Percentiles rank a stretch among this genome's conserved stretches.
These are phyloP conservation scores for Anthracocystis setariae DNA, from an alignment of 1,284 basidiomycete species.

Conservation along the genomic window DNA sequence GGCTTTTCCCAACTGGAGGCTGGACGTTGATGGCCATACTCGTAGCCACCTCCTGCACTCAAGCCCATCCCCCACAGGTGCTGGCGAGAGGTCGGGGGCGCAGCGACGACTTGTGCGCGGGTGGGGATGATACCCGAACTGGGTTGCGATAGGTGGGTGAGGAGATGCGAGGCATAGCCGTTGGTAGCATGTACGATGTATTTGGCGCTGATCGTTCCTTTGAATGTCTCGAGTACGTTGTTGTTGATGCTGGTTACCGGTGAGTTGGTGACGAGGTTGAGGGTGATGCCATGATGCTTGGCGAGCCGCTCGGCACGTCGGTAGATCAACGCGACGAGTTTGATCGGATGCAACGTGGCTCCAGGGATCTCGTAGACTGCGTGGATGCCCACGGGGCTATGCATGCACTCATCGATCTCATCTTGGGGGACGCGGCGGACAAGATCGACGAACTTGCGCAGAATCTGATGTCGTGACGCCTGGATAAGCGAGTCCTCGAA, in stretches of 20 bases:
- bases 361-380: conserved; percentile 54
- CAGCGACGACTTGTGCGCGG: conserved; percentile 78
- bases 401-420: conserved; percentile 36
- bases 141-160: conserved; percentile 74
- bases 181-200: conserved; percentile 83
- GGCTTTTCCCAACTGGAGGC: not conserved
- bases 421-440: conserved; percentile 31
- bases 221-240: not conserved
- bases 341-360: conserved; percentile 45
- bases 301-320: conserved; percentile 12
- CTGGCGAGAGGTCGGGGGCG: conserved; percentile 70
- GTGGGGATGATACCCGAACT: conserved; percentile 73
- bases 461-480: conserved; percentile 18
- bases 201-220: conserved; percentile 70
- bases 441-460: conserved; percentile 17
- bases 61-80: conserved; percentile 38
- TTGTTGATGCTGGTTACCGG: conserved; percentile 19
- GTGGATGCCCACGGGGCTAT: conserved; percentile 13
- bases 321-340: conserved; percentile 37
- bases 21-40: conserved; percentile 83
- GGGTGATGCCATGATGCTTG: conserved; percentile 5
- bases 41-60: conserved; percentile 71
- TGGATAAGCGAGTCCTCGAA: conserved; percentile 34
- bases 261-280: conserved; percentile 29
- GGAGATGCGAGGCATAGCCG: conserved; percentile 77